Percentiles rank a stretch among this genome's conserved stretches.
Evolutionary conservation across 257 asterid genomes (phyloP).

Genomic region (Buddleja alternifolia): DNA sequence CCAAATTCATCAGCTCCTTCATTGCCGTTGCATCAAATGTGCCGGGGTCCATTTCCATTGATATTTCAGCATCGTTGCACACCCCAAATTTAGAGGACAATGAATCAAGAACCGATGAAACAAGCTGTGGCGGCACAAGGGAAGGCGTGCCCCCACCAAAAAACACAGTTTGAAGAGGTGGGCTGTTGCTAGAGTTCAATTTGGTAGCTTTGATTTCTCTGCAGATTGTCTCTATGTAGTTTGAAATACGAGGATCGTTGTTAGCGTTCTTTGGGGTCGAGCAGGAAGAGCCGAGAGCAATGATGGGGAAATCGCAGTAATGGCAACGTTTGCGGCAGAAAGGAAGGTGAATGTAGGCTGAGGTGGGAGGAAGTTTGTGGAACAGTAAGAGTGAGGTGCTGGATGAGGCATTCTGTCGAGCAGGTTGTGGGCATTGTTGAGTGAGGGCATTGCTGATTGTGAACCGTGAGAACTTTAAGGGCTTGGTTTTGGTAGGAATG

Average conservation of each 20-base stretch:
- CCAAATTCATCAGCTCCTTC: constrained; percentile 63
- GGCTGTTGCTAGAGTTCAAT: constrained; percentile 35
- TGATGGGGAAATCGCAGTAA: constrained; percentile 93
- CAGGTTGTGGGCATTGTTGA: constrained; percentile 46
- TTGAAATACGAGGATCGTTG: constrained; percentile 68
- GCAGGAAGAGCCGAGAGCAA: constrained; percentile 77
- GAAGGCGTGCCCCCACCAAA: constrained; percentile 98
- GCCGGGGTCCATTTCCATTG: constrained; percentile 99
- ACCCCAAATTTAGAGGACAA: constrained; percentile 65
- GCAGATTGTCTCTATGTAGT: constrained; percentile 66
- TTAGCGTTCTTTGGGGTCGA: constrained; percentile 1
- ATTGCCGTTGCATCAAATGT: constrained; percentile 64
- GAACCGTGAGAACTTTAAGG: neutral
- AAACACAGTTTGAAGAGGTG: constrained; percentile 85
- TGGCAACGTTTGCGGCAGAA: constrained; percentile 97
- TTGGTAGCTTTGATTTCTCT: constrained; percentile 73
- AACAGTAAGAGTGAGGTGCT: constrained; percentile 33
- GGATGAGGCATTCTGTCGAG: constrained; percentile 75
- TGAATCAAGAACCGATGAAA: constrained; percentile 60
- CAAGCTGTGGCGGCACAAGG: constrained; percentile 76
- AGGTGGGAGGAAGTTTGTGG: constrained; percentile 66
- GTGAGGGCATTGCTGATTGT: constrained; percentile 7
- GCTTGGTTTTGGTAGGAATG: constrained; percentile 41
- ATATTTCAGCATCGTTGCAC: constrained; percentile 72
- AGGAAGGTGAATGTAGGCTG: constrained; percentile 95